These are phyloP conservation scores for Multifurca ochricompacta DNA, from an alignment of 768 basidiomycete species.

Conservation along the genomic window DNA sequence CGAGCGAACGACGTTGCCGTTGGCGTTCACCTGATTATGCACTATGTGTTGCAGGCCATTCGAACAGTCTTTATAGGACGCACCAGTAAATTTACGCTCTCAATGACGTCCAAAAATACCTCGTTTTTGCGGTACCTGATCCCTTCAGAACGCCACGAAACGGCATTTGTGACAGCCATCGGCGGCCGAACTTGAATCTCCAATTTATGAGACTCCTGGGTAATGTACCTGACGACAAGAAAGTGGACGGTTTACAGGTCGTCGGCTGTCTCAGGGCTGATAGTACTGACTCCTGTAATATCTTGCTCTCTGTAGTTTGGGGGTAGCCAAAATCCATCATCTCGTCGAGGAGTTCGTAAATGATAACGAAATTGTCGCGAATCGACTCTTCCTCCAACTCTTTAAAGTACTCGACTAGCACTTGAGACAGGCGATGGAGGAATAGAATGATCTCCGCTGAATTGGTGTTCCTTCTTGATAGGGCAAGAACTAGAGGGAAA, in stretches of 20 bases:
- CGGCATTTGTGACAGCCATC: conserved; percentile 96
- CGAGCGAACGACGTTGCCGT: conserved; percentile 92
- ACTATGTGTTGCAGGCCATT: not conserved
- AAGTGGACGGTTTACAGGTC: not conserved
- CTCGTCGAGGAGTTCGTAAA: conserved; percentile 97
- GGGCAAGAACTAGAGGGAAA: conserved; percentile 64
- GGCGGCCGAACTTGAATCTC: conserved; percentile 82
- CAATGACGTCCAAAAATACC: conserved; percentile 97
- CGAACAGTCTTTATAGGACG: conserved; percentile 23
- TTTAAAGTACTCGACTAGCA: conserved; percentile 97
- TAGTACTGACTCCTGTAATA: conserved; percentile 73
- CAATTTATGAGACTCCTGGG: conserved; percentile 95
- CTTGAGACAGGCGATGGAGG: conserved; percentile 86
- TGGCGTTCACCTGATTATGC: conserved; percentile 75
- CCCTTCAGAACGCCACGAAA: conserved; percentile 97
- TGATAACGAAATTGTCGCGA: conserved; percentile 98
- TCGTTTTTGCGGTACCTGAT: conserved; percentile 98
- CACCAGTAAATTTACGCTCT: conserved; percentile 93
- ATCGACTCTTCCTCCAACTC: conserved; percentile 99
- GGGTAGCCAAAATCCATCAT: conserved; percentile 99
- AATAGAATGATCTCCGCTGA: conserved; percentile 95
- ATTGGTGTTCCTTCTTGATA: conserved; percentile 94
- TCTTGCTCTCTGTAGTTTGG: conserved; percentile 99
- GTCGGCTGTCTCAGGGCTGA: not conserved
- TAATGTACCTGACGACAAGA: conserved; percentile 69